Base-by-base conservation (phyloP, 345 rosid genomes). In the Carallia brachiata region DNA sequence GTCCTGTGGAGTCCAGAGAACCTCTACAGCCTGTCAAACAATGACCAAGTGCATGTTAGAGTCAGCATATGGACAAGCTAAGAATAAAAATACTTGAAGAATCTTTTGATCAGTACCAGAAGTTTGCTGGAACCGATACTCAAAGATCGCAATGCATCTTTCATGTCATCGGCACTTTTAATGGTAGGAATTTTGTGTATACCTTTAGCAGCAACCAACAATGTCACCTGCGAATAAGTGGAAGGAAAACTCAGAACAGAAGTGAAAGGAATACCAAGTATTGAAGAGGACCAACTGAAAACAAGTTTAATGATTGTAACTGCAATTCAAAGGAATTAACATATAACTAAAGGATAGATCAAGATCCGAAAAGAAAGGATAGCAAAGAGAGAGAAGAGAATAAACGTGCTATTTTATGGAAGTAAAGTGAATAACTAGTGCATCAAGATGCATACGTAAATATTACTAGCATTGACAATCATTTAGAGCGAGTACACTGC, bases 1-100 rank as follows among this genome's bases (percentile, higher is more conserved):
- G 36, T 62, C 72, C 63, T 75, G 80, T 27, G 83, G 78, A 36
- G 72, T 74, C 84, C 84, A 80, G 0, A 80, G 68, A 61, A 80
- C 80, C 71, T 80, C 84, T 15, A 80, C 70, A 67, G 52, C 81
- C 81, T 80, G 50, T 36, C 59, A 58, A 5, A 27, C 28, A 36
- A 56, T 8, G 52, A 52, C 0, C 7, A 50, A 4, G 39, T 28
- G n/a, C 47, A 7, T 37, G 48, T 30, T 13, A 44, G 30, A 17
- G 17, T 34, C 7, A 53, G 32, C 60, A 9, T 27, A 9, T 13
- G 15, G 15, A 3, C 32, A 56, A 56, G 31, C 32, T 6, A 48
- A 47, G 53, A 5, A 16, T 18, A 62, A 13, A 23, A 57, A 4
- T 12, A 12, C 17, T 23, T 6, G 10, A 55, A 1, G 30, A 31